Conservation (phyloP, 2,329 filamentous ascomycete species). For the Aspergillus uvarum region DNA sequence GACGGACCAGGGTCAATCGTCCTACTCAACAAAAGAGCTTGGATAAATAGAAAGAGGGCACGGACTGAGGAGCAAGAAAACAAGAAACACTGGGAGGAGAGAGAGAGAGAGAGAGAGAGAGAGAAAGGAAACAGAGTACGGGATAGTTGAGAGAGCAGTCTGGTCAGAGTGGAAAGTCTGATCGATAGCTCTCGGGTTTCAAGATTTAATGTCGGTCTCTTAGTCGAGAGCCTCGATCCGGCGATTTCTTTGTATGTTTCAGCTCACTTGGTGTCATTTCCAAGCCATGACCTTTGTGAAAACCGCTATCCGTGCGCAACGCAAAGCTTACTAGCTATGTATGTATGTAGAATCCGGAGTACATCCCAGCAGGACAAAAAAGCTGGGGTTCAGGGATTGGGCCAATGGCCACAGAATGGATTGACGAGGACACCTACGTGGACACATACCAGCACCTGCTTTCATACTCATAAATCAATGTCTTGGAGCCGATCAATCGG, state of each 20-base stretch:
- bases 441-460: slow-evolving; percentile 1
- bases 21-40: background rate
- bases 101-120: background rate
- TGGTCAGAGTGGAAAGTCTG: background rate
- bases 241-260: background rate
- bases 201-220: background rate
- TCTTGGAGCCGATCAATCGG: background rate
- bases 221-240: too few relatives aligned
- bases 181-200: background rate
- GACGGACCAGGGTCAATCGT: slow-evolving; percentile 1
- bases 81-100: background rate
- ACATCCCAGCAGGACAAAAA: background rate
- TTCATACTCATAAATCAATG: background rate
- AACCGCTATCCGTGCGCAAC: slow-evolving; percentile 22
- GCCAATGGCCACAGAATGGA: background rate
- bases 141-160: background rate
- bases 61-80: background rate
- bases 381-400: slow-evolving; percentile 5
- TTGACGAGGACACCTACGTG: background rate
- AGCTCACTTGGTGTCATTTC: slow-evolving; percentile 4
- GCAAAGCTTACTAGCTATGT: slow-evolving; percentile 17
- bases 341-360: slow-evolving; percentile 16
- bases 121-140: too few relatives aligned
- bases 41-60: background rate
- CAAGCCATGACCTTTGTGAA: background rate